Percentiles rank a stretch among this genome's conserved stretches.
phyloP scores from a whole-genome alignment of 2,329 filamentous ascomycete species.

The Emmonsiellopsis sp. region DNA sequence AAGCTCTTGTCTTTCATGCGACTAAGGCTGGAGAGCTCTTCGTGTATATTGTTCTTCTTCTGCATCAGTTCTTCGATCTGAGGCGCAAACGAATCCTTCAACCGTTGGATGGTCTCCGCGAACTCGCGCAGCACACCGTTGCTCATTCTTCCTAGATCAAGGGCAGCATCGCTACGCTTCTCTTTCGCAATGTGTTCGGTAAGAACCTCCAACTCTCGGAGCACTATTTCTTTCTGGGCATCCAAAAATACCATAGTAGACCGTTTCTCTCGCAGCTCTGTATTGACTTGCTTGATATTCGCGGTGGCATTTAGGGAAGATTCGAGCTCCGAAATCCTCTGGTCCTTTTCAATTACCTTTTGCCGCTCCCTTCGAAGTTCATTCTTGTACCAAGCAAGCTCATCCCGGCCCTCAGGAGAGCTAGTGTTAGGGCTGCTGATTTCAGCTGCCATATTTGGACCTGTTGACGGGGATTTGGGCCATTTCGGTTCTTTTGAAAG shows the following conservation, averaged over 20 bases:
- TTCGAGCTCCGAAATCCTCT: conserved; percentile 72
- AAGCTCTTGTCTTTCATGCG: conserved; percentile 87
- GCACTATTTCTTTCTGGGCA: conserved; percentile 89
- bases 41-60: conserved; percentile 71
- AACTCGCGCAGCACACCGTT: conserved; percentile 54
- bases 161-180: conserved; percentile 68
- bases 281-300: conserved; percentile 68
- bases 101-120: conserved; percentile 50
- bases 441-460: conserved; percentile 43
- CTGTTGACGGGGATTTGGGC: conserved; percentile 56
- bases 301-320: conserved; percentile 47
- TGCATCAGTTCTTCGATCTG: conserved; percentile 84
- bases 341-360: conserved; percentile 74
- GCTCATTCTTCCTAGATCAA: conserved; percentile 66
- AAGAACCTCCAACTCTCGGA: conserved; percentile 80
- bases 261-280: conserved; percentile 80
- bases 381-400: conserved; percentile 54
- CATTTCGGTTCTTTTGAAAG: conserved; percentile 55
- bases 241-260: conserved; percentile 93
- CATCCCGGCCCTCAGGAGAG: conserved; percentile 48
- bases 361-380: conserved; percentile 77
- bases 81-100: conserved; percentile 67
- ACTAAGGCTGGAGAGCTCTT: conserved; percentile 73
- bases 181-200: conserved; percentile 80
- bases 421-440: conserved; percentile 64